Conservation (phyloP, 108 stramenopile species). For the Nitzschia palea region DNA sequence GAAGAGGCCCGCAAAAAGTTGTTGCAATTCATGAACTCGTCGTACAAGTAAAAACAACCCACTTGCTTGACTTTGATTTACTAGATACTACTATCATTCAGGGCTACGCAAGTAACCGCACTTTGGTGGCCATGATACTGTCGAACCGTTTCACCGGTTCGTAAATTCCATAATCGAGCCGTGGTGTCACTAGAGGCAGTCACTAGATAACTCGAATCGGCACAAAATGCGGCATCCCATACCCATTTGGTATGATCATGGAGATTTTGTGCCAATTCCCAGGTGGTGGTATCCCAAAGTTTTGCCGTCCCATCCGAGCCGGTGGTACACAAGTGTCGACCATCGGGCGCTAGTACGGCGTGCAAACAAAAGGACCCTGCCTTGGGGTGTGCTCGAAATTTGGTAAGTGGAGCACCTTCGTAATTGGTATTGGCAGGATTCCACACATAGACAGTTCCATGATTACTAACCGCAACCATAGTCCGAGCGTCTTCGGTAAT, state of each 20-base stretch:
- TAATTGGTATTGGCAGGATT: slow-evolving; percentile 43
- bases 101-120: slow-evolving; percentile 96
- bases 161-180: slow-evolving; percentile 94
- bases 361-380: slow-evolving; percentile 74
- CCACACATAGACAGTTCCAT: slow-evolving; percentile 89
- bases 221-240: slow-evolving; percentile 96
- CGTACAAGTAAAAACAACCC: slow-evolving; percentile 24
- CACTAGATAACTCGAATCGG: slow-evolving; percentile 95
- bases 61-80: slow-evolving; percentile 9
- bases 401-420: slow-evolving; percentile 42
- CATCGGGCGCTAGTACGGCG: slow-evolving; percentile 83
- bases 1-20: slow-evolving; percentile 75
- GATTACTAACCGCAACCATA: slow-evolving; percentile 82
- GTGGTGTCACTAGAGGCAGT: slow-evolving; percentile 92
- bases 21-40: slow-evolving; percentile 84
- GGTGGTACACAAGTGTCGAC: slow-evolving; percentile 89
- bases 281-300: slow-evolving; percentile 85
- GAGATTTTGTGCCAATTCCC: slow-evolving; percentile 76
- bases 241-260: slow-evolving; percentile 91
- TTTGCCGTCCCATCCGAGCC: slow-evolving; percentile 89
- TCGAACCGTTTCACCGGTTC: slow-evolving; percentile 87
- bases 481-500: slow-evolving; percentile 76
- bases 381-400: slow-evolving; percentile 76
- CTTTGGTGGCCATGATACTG: slow-evolving; percentile 92
- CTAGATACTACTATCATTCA: slow-evolving; percentile 84